Evolutionary conservation across 2,329 filamentous ascomycete genomes (phyloP), one percentile per base, ranked within the genome.

Genomic region (Colletotrichum acutatum): DNA sequence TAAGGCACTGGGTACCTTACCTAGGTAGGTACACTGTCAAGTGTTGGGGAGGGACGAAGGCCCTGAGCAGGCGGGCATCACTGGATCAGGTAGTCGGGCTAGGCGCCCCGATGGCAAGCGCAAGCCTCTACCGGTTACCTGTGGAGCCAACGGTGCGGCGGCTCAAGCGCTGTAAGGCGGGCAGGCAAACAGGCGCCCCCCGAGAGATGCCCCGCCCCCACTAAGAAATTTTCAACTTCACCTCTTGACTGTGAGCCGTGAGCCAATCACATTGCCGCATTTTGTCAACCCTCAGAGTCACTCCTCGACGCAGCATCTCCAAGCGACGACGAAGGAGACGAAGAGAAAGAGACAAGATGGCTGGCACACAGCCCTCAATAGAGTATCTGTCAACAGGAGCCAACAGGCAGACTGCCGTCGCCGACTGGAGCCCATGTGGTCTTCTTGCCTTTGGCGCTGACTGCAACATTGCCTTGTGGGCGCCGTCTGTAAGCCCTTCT

Each of bases 391-490:
- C 94, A 59, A 91, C 92, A 75, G 97, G 97, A 74, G 96, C 95
- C 59, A 99, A 98, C 82, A 90, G 96, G 78, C 94, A 98, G 78
- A 93, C 96, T 22, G 92, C 93, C 19, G 94, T 95, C 32, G 95
- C 96, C 32, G 96, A 98, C 84, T 99, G 97, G 97, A 91, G 93
- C 79, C 80, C 84, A 24, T 84, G 88, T 75, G 94, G 93, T 11
- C 81, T 95, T 57, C 86, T 99, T 66, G 97, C 95, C 34, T 99
- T 94, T 84, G 97, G 97, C 37, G 93, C 95, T 9, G 94, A 97
- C 82, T 91, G 92, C 77, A 97, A 97, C 83, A 89, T 99, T 77
- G 96, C 95, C 56, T 80, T 98, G 53, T 99, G 97, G 97, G 87
- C 91, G 80, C 95, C 95, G 68, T 70, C 66, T 59, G 74, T 75